Evolutionary conservation across 2,329 filamentous ascomycete species (phyloP).

Genomic region (Pseudogymnoascus sp.): DNA sequence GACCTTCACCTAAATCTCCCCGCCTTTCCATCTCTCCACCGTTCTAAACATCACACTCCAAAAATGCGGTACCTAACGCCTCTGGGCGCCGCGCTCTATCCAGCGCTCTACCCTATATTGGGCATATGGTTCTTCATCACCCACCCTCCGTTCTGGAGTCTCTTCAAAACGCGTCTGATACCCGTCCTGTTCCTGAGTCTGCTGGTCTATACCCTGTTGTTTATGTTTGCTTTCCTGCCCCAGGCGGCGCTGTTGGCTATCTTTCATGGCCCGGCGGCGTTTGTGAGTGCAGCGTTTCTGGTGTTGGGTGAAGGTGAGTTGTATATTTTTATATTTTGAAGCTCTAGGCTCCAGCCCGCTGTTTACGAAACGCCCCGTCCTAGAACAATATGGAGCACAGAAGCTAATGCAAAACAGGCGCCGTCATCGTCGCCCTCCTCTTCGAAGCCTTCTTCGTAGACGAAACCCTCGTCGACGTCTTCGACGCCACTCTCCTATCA

Average conservation of each 20-base stretch:
- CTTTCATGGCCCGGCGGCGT: constrained; percentile 83
- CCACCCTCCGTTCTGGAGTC: constrained; percentile 73
- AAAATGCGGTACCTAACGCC: constrained; percentile 5
- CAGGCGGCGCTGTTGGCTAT: constrained; percentile 83
- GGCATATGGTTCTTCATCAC: constrained; percentile 76
- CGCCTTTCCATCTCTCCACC: background rate
- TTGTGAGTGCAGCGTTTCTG: constrained; percentile 79
- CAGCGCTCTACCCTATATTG: constrained; percentile 51
- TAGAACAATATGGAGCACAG: background rate
- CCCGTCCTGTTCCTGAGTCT: constrained; percentile 75
- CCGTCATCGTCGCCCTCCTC: constrained; percentile 34
- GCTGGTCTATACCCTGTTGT: constrained; percentile 77
- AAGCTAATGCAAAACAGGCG: constrained; percentile 15
- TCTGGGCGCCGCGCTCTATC: constrained; percentile 18
- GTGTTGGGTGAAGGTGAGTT: constrained; percentile 63
- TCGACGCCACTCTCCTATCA: constrained; percentile 52
- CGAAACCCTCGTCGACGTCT: constrained; percentile 70
- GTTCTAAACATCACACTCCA: background rate
- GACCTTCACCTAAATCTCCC: background rate
- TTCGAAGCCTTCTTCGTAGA: constrained; percentile 80
- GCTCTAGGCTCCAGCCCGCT: constrained; percentile 55
- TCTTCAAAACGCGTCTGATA: constrained; percentile 69
- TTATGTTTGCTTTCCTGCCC: constrained; percentile 80
- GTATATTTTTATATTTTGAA: background rate
- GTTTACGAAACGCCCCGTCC: background rate